Evolutionary conservation across 768 basidiomycete genomes (phyloP), one percentile per base, ranked within the genome.

Genomic region (Auricularia sp.): DNA sequence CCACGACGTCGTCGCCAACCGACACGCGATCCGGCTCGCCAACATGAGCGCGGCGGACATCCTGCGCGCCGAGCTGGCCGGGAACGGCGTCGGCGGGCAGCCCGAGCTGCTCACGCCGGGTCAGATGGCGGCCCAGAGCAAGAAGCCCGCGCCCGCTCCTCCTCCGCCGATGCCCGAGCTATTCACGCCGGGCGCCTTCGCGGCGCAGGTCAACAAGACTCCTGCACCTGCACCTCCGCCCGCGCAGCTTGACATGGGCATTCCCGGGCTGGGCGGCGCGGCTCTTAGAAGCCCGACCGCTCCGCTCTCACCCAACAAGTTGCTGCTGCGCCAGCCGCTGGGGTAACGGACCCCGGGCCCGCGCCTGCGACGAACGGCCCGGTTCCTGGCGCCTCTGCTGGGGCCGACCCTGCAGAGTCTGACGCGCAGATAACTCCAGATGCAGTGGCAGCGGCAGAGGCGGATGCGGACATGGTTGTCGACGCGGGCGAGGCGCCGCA

Each of bases 11-110:
- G 93, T 95, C 35, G 88, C 88, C 61, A 96, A 96, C 75, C 85
- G 93, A 51, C 84, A 85, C 68, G 92, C 90, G 33, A 92, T 97
- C 68, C 86, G 95, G 66, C 87, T 96, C 84, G 96, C 96, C 35
- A 98, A 98, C 73, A 85, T 98, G 86, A 92, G 86, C 78, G 96
- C 96, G 56, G 95, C 95, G 64, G 92, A 98, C 74, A 84, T 88
- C 74, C 81, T 98, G 70, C 95, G 92, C 77, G 94, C 92, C 62
- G 92, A 98, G 75, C 75, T 98, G 68, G 83, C 87, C 68, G 84
- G 85, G 66, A 6, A 44, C 64, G 36, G 65, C 61, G 36, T 37
- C 62, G 63, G 63, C 62, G 63, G 63, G 3, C 65, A 33, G 73
- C 80, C 67, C 73, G 79, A 65, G 80, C 79, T 67, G 80, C 82